Evolutionary conservation across 805 yeast genomes (phyloP), one percentile per base, ranked within the genome.

Genomic region (Candida incommunis): DNA sequence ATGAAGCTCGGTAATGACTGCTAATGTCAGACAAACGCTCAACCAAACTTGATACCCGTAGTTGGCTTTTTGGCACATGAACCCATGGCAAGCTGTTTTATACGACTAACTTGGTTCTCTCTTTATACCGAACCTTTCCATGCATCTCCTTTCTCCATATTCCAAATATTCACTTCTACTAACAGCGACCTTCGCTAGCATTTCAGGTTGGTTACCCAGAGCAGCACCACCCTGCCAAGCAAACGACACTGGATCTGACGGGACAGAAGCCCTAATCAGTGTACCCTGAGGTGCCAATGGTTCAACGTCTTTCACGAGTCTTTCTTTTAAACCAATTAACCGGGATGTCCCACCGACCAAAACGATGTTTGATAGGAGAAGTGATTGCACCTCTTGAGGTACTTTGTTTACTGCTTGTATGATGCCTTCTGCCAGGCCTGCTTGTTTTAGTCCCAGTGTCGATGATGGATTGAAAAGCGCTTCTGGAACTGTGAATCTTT

Each of bases 401-500:
- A 83, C 71, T 15, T 78, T 66, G 55, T 73, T 68, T 3, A 92
- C 67, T 23, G 83, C 67, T 48, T 84, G 86, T 40, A 80, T 74
- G 2, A 85, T 74, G 0, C 82, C 69, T 48, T 77, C 82, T 0
- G 81, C 72, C 20, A 94, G 62, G 13, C 96, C 96, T 0, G 90
- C 78, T 52, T 87, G 80, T 46, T 79, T 74, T 25, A 90, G 67
- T 13, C 84, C 86, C 1, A 83, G 71, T n/a, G n/a, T n/a, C 45
- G 84, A 78, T 48, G 78, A 83, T 0, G 99, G 98, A 53, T 81
- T 87, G 61, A 85, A 88, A 27, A 83, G 67, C 1, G 84, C 68
- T 57, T 92, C 99, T 0, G 97, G 96, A 2, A 83, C 75, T 1
- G 84, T 71, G 61, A 92, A 90, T 46, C 96, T 64, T 61, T 92